These are phyloP conservation scores for Hydnomerulius pinastri DNA, from an alignment of 768 basidiomycete species.

Conservation along the genomic window DNA sequence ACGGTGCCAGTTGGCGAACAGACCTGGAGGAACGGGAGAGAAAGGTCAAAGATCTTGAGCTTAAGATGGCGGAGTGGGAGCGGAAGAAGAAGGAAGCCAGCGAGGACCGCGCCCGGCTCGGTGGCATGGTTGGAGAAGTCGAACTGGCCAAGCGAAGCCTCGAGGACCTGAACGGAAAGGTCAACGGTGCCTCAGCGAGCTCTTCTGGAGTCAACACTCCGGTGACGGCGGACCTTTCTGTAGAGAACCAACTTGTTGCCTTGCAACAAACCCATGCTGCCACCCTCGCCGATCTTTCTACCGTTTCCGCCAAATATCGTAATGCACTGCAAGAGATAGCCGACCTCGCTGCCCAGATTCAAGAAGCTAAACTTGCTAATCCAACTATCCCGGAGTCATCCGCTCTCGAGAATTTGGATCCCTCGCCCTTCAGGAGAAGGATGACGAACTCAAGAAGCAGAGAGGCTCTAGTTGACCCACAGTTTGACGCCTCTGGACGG, in stretches of 20 bases:
- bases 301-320: slow-evolving; percentile 79
- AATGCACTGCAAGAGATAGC: slow-evolving; percentile 90
- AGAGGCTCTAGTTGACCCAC: slow-evolving; percentile 48
- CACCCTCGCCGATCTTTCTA: slow-evolving; percentile 77
- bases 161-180: slow-evolving; percentile 42
- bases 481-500: slow-evolving; percentile 52
- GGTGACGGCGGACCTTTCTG: slow-evolving; percentile 36
- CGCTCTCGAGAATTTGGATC: slow-evolving; percentile 44
- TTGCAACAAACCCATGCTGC: slow-evolving; percentile 84
- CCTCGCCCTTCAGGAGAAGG: slow-evolving; percentile 50
- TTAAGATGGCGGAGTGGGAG: slow-evolving; percentile 78
- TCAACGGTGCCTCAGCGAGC: slow-evolving; percentile 31
- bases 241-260: slow-evolving; percentile 64
- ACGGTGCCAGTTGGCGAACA: slow-evolving; percentile 79
- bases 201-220: slow-evolving; percentile 32
- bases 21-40: slow-evolving; percentile 85
- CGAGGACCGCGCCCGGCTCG: slow-evolving; percentile 66
- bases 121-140: slow-evolving; percentile 68
- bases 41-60: slow-evolving; percentile 74
- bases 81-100: slow-evolving; percentile 66
- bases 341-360: slow-evolving; percentile 88
- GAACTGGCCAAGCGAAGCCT: slow-evolving; percentile 68
- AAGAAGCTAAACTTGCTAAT: slow-evolving; percentile 77
- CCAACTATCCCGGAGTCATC: slow-evolving; percentile 44
- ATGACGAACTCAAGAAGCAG: slow-evolving; percentile 50